A percentile compares a stretch with the other conserved stretches of the same genome.
Evolutionary conservation across 2,329 filamentous ascomycete species (phyloP).

Genomic region (Furcasterigmium furcatum): DNA sequence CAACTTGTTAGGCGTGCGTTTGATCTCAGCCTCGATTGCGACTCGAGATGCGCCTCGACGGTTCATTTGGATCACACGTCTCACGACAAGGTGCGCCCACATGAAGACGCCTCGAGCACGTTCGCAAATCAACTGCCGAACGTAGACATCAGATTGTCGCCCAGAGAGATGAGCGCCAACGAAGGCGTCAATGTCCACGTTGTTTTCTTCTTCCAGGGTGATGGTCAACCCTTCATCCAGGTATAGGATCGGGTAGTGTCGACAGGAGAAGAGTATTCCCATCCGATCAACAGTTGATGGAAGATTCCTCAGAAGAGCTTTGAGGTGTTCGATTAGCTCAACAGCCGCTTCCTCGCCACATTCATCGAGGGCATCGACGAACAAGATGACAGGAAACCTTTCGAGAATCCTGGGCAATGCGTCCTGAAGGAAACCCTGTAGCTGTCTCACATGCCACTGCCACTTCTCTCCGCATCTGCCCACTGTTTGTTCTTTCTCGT

Average conservation of each 20-base stretch:
- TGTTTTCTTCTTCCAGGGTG: conserved; percentile 24
- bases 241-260: conserved; percentile 23
- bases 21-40: conserved; percentile 17
- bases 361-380: conserved; percentile 32
- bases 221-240: conserved; percentile 18
- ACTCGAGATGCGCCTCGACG: conserved; percentile 1
- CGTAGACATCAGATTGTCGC: conserved; percentile 3
- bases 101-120: conserved; percentile 28
- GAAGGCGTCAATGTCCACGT: conserved; percentile 21
- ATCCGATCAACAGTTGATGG: conserved; percentile 15
- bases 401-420: conserved; percentile 16
- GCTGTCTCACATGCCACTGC: conserved; percentile 20
- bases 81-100: conserved; percentile 28
- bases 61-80: conserved; percentile 11
- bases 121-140: conserved; percentile 13
- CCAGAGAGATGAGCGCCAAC: conserved; percentile 18
- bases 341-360: conserved; percentile 19
- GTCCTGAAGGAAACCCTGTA: conserved; percentile 12
- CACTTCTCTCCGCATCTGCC: conserved; percentile 16
- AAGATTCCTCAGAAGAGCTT: conserved; percentile 15
- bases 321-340: conserved; percentile 14
- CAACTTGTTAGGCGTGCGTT: conserved; percentile 16
- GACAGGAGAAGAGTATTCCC: conserved; percentile 26
- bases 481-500: conserved; percentile 1
- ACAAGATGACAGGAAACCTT: conserved; percentile 17